Evolutionary conservation across 441 rosid genomes (phyloP).

Genomic region (Gossypium lobatum): DNA sequence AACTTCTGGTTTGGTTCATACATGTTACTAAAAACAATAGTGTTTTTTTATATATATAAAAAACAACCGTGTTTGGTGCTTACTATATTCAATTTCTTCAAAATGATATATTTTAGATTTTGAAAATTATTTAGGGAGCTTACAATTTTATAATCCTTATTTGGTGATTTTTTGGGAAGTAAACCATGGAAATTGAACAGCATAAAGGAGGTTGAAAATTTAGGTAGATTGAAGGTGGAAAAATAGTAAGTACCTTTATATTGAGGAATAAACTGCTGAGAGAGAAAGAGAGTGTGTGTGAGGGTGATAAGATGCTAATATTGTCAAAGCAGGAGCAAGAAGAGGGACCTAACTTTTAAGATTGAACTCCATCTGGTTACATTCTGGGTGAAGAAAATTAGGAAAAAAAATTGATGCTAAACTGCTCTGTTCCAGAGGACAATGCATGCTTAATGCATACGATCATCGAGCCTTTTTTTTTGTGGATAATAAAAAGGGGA

Average conservation of each 20-base stretch:
- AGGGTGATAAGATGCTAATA: too few relatives aligned
- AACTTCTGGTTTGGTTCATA: background rate
- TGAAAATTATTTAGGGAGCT: background rate
- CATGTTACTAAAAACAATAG: background rate
- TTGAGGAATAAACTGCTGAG: background rate
- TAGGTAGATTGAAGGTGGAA: background rate
- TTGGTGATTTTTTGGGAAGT: background rate
- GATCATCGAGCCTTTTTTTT: too few relatives aligned
- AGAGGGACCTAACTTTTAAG: too few relatives aligned
- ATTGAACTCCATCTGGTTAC: too few relatives aligned
- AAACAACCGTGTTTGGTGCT: background rate
- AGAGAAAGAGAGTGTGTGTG: background rate
- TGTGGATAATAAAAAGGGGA: too few relatives aligned
- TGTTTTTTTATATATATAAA: background rate
- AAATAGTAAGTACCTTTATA: background rate
- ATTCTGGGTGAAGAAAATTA: background rate
- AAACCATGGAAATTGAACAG: background rate
- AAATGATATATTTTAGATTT: constrained; percentile 1
- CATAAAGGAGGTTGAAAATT: background rate
- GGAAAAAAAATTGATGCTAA: background rate
- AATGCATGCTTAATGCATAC: too few relatives aligned
- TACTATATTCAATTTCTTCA: background rate
- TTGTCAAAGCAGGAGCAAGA: too few relatives aligned
- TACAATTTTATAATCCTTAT: background rate
- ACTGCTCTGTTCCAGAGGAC: background rate